These are phyloP conservation scores for Fragaria iinumae DNA, from an alignment of 306 rosid species.

Conservation along the genomic window DNA sequence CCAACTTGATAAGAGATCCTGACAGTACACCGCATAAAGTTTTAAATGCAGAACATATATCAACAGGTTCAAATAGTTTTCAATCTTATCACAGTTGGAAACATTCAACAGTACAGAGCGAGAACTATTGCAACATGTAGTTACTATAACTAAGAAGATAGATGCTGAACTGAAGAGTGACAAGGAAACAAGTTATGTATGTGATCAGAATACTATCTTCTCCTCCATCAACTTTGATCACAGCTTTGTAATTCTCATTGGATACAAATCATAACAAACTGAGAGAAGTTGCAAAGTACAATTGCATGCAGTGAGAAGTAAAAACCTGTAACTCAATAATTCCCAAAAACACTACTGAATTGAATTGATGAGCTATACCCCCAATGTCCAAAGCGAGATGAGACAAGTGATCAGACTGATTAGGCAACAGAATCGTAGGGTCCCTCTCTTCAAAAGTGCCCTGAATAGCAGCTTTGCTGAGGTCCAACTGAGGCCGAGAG, in stretches of 20 bases:
- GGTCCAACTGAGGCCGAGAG: conserved; percentile 93
- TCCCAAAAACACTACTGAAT: conserved; percentile 7
- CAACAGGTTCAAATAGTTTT: not conserved
- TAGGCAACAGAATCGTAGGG: conserved; percentile 89
- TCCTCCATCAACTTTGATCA: not conserved
- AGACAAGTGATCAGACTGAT: conserved; percentile 91
- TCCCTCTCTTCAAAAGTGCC: conserved; percentile 78
- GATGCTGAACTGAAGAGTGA: conserved; percentile 7
- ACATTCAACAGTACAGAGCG: not conserved
- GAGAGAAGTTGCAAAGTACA: not conserved
- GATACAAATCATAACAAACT: not conserved
- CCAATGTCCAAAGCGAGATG: conserved; percentile 94
- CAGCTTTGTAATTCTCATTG: not conserved
- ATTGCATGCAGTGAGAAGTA: conserved; percentile 4
- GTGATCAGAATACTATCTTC: not conserved
- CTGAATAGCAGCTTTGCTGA: conserved; percentile 91
- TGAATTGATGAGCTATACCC: conserved; percentile 39
- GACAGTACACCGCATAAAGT: conserved; percentile 22
- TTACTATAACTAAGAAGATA: not conserved
- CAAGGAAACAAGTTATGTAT: not conserved
- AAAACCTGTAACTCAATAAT: not conserved
- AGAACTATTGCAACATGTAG: not conserved
- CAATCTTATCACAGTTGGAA: not conserved
- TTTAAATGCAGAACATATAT: not conserved
- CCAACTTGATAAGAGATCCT: conserved; percentile 97